Base-by-base conservation (phyloP, 2,329 filamentous ascomycete species). In the Fusarium sp. region DNA sequence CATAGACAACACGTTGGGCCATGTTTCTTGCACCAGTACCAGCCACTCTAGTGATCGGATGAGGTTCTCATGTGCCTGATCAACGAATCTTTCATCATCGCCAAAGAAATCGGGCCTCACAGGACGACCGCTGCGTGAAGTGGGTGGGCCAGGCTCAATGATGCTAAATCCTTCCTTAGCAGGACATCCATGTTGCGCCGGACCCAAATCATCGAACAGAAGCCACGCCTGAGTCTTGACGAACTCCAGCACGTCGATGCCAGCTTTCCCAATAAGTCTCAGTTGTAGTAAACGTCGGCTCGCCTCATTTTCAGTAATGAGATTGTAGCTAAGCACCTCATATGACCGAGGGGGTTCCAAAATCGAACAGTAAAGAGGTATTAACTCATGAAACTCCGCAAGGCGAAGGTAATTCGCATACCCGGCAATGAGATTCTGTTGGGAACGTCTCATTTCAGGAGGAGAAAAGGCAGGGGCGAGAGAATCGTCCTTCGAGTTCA, bases 1-100 rank as follows among this genome's bases (percentile, higher is more conserved):
- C 63, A 90, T 87, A 24, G 85, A 83, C 77, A 96, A 94, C 28
- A 94, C 91, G 66, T 92, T 87, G 22, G 88, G 85, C 91, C 92
- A 95, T 62, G 93, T 88, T 18, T 89, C 92, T 56, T 93, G 89
- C 14, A 96, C 88, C 63, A 94, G 87, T 66, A 94, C 84, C 80
- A 96, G 91, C 95, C 96, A 98, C 79, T 97, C 93, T 67, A 98
- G 84, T 42, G 93, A 91, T 64, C 92, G 89, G 51, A 98, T 94
- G 58, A 98, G 87, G 39, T 87, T 82, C 75, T 92, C 89, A 71
- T 96, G 92, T 67, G 92, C 89, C 48, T 87, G 82, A 13, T 90
- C 87, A 15, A 91, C 84, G 15, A 77, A 78, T 62, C 85, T 85
- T 14, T 85, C 83, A 82, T 90, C 86, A 5, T 90, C 89, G 8